phyloP scores from a whole-genome alignment of 345 rosid species.

The Eucalyptus victrix region DNA sequence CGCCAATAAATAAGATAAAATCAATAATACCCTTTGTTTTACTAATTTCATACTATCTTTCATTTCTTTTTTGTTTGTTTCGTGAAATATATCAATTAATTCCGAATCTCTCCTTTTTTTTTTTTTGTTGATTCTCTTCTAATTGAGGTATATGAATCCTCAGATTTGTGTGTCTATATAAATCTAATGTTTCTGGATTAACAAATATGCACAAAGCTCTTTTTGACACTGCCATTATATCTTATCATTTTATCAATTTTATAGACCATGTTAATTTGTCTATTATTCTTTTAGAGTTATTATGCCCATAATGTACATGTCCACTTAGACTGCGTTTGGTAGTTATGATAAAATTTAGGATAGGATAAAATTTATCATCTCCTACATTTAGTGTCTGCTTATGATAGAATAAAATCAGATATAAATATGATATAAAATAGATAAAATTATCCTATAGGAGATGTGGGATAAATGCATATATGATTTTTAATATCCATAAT shows the following conservation, averaged over 20 bases:
- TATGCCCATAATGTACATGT: neutral
- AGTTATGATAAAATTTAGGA: too few species aligned
- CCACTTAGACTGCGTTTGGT: too few species aligned
- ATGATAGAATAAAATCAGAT: too few species aligned
- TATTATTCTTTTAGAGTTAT: neutral
- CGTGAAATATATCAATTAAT: too few species aligned
- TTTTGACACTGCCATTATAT: neutral
- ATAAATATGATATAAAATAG: fast-evolving
- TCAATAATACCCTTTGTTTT: neutral
- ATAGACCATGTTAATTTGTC: neutral
- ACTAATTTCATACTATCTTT: neutral
- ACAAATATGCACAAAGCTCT: too few species aligned
- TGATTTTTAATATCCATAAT: too few species aligned
- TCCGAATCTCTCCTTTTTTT: too few species aligned
- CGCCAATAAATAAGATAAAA: neutral
- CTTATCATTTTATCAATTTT: neutral
- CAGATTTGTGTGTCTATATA: neutral
- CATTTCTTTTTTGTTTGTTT: too few species aligned
- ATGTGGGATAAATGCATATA: fast-evolving
- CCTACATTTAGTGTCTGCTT: too few species aligned
- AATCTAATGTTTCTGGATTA: neutral
- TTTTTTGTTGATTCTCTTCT: neutral
- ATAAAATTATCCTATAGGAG: too few species aligned
- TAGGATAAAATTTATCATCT: too few species aligned
- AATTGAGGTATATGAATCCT: neutral